These are phyloP conservation scores for Smallanthus sonchifolius DNA, from an alignment of 129 eudicot species.

Conservation along the genomic window DNA sequence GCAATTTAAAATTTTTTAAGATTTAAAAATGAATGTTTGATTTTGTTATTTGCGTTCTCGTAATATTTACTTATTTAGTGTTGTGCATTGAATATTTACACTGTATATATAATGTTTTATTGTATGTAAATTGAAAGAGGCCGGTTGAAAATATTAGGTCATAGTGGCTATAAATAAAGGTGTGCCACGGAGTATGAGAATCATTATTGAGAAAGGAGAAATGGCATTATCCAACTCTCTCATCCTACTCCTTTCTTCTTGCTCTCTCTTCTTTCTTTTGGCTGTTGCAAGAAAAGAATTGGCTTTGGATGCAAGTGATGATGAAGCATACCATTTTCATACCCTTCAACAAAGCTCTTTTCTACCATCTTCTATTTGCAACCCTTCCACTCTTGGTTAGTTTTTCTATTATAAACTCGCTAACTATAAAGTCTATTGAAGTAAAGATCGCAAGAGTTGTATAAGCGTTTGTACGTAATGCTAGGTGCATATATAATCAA, in stretches of 20 bases:
- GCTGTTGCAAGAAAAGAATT: conserved; percentile 9
- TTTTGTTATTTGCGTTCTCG: no score
- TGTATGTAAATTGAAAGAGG: neutral
- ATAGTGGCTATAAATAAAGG: conserved; percentile 26
- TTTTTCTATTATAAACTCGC: conserved; percentile 5
- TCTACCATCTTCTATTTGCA: conserved; percentile 16
- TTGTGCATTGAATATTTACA: no score
- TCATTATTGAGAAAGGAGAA: conserved; percentile 5
- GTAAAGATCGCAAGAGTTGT: conserved; percentile 1
- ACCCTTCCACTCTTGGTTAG: conserved; percentile 29
- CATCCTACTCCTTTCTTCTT: conserved; percentile 14
- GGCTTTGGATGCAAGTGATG: neutral
- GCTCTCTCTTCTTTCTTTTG: conserved; percentile 12
- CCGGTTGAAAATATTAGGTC: neutral
- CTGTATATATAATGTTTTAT: neutral
- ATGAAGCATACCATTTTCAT: conserved; percentile 19
- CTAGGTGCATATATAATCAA: neutral
- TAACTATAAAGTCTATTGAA: no score
- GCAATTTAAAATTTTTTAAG: no score
- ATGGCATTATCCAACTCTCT: conserved; percentile 22
- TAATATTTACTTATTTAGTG: no score
- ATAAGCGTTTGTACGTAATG: neutral
- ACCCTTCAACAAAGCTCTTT: conserved; percentile 22
- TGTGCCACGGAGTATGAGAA: neutral
- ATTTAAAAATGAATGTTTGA: no score